Evolutionary conservation across 495 filamentous ascomycete genomes (phyloP).

Genomic region (Aspergillus sparsus): DNA sequence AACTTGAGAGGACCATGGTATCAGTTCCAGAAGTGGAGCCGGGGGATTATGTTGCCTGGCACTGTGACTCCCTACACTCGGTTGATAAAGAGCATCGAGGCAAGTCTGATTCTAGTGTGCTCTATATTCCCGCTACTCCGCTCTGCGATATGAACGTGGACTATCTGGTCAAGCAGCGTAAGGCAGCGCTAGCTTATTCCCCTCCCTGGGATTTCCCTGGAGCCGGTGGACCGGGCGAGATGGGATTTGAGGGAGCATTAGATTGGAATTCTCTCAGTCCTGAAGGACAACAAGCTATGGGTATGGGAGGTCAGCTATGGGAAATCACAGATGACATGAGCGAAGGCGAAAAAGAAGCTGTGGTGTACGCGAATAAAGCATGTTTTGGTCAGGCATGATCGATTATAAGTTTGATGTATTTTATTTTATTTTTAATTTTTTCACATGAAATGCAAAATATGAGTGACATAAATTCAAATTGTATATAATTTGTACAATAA

Average conservation of each 20-base stretch:
- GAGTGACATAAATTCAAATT: no score
- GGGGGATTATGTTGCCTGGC: slow-evolving; percentile 89
- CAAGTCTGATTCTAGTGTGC: slow-evolving; percentile 68
- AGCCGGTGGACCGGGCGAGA: slow-evolving; percentile 52
- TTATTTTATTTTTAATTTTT: not conserved
- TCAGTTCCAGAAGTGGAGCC: slow-evolving; percentile 74
- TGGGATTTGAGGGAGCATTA: slow-evolving; percentile 42
- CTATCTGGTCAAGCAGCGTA: slow-evolving; percentile 68
- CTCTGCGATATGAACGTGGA: slow-evolving; percentile 71
- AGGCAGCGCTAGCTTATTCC: slow-evolving; percentile 49
- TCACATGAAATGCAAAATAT: not conserved
- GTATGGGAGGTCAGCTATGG: slow-evolving; percentile 52
- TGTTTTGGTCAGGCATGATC: slow-evolving; percentile 33
- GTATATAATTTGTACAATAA: not conserved
- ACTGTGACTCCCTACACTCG: slow-evolving; percentile 80
- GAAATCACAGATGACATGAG: slow-evolving; percentile 50
- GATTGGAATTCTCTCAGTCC: slow-evolving; percentile 40
- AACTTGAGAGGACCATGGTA: slow-evolving; percentile 72
- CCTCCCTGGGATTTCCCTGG: slow-evolving; percentile 64
- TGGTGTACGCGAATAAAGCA: slow-evolving; percentile 61
- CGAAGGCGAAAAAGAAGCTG: slow-evolving; percentile 56
- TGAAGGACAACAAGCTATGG: slow-evolving; percentile 60
- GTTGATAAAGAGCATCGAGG: slow-evolving; percentile 80
- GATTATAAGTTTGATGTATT: not conserved
- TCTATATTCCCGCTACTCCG: slow-evolving; percentile 87